Evolutionary conservation across 140 eudicot genomes (phyloP).

Genomic region (Cichorium intybus): DNA sequence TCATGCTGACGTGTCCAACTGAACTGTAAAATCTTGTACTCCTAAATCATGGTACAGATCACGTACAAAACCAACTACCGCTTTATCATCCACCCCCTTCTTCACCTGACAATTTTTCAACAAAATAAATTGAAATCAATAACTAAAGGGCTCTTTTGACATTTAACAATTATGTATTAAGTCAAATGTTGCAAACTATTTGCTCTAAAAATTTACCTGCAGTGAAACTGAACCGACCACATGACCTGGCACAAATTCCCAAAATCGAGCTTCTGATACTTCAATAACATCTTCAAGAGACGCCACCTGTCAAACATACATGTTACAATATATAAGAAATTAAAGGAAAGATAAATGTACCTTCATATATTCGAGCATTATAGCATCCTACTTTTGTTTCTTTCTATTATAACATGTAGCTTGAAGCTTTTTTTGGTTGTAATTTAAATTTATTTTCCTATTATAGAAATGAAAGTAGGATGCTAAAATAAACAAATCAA

Average conservation of each 20-base stretch:
- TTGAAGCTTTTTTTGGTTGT: too few species aligned
- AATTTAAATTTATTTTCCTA: too few species aligned
- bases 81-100: constrained; percentile 60
- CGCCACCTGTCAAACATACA: constrained; percentile 41
- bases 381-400: too few species aligned
- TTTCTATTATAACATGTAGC: too few species aligned
- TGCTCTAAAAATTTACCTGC: constrained; percentile 40
- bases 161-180: neutral
- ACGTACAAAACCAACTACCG: constrained; percentile 62
- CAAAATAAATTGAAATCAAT: neutral
- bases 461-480: neutral
- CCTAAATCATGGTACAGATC: constrained; percentile 88
- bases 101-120: constrained; percentile 50
- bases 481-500: neutral
- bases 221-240: constrained; percentile 79
- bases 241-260: constrained; percentile 97
- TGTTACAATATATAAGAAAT: too few species aligned
- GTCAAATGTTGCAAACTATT: neutral
- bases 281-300: constrained; percentile 78
- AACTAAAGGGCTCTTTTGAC: neutral
- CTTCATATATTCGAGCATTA: too few species aligned
- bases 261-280: constrained; percentile 77
- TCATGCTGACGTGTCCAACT: constrained; percentile 45
- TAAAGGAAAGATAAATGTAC: too few species aligned
- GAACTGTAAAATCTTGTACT: constrained; percentile 73